These are phyloP conservation scores for Boletus vermiculosoides DNA, from an alignment of 768 basidiomycete species.

Conservation along the genomic window DNA sequence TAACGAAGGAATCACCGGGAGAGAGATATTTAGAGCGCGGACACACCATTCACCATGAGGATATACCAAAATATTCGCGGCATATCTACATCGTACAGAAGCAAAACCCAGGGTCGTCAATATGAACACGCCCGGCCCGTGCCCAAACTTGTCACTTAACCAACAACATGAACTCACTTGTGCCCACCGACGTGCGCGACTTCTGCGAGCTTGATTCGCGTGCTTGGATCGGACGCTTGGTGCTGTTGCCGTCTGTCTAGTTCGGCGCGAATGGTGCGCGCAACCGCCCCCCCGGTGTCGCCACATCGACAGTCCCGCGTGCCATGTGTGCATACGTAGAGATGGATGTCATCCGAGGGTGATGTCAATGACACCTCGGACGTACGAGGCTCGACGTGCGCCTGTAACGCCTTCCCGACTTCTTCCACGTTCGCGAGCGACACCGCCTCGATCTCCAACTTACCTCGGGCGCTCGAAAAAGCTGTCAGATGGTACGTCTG, in stretches of 20 bases:
- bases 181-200: constrained; percentile 84
- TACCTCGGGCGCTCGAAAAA: constrained; percentile 48
- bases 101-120: not conserved
- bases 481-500: constrained; percentile 44
- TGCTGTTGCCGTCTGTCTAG: constrained; percentile 38
- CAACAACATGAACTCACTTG: constrained; percentile 48
- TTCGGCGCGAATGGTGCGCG: constrained; percentile 52
- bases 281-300: constrained; percentile 58
- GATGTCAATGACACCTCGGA: constrained; percentile 6
- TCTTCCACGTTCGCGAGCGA: constrained; percentile 51
- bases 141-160: not conserved
- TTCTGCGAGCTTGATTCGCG: constrained; percentile 52
- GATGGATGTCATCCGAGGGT: constrained; percentile 31
- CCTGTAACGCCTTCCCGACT: constrained; percentile 35
- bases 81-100: constrained; percentile 44
- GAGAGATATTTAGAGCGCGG: not conserved
- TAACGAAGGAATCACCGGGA: not conserved
- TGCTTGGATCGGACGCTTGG: constrained; percentile 27
- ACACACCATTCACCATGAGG: constrained; percentile 73
- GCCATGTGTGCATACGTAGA: constrained; percentile 81
- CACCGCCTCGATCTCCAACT: constrained; percentile 49
- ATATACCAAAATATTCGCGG: constrained; percentile 66
- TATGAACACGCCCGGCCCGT: not conserved
- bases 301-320: constrained; percentile 80
- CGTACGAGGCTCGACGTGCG: constrained; percentile 34